phyloP scores from a whole-genome alignment of 2,329 filamentous ascomycete genomes.

The Nemania sp. region DNA sequence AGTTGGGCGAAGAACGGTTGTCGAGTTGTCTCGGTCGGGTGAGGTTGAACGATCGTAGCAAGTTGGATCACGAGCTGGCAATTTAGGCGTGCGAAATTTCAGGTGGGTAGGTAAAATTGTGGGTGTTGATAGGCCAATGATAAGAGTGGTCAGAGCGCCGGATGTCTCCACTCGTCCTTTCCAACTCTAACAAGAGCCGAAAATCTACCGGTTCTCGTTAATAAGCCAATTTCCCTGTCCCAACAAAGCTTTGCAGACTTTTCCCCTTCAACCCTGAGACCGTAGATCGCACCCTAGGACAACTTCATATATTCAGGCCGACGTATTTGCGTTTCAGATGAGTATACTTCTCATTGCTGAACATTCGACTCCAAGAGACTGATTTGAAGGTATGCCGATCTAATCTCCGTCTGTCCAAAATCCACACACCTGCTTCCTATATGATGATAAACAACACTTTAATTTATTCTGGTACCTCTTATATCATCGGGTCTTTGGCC shows the following conservation, averaged over 20 bases:
- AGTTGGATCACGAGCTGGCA: slow-evolving; percentile 27
- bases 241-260: background rate
- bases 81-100: slow-evolving; percentile 29
- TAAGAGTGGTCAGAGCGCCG: slow-evolving; percentile 28
- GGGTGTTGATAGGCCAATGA: slow-evolving; percentile 25
- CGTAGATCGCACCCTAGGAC: too few relatives aligned
- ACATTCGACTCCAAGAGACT: background rate
- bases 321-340: background rate
- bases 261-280: background rate
- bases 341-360: too few relatives aligned
- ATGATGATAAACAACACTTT: slow-evolving; percentile 73
- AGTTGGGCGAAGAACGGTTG: slow-evolving; percentile 28
- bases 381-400: slow-evolving; percentile 42
- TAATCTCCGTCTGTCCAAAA: slow-evolving; percentile 14
- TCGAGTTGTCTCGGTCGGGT: slow-evolving; percentile 32
- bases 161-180: background rate
- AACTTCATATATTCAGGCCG: too few relatives aligned
- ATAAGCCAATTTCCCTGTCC: slow-evolving; percentile 15
- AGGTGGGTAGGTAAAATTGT: slow-evolving; percentile 28
- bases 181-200: slow-evolving; percentile 15
- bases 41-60: slow-evolving; percentile 22
- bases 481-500: slow-evolving; percentile 70
- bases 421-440: slow-evolving; percentile 39
- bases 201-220: slow-evolving; percentile 19
- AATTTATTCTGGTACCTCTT: slow-evolving; percentile 96